phyloP scores from a whole-genome alignment of 352 stramenopile genomes.

The Globisporangium solare region DNA sequence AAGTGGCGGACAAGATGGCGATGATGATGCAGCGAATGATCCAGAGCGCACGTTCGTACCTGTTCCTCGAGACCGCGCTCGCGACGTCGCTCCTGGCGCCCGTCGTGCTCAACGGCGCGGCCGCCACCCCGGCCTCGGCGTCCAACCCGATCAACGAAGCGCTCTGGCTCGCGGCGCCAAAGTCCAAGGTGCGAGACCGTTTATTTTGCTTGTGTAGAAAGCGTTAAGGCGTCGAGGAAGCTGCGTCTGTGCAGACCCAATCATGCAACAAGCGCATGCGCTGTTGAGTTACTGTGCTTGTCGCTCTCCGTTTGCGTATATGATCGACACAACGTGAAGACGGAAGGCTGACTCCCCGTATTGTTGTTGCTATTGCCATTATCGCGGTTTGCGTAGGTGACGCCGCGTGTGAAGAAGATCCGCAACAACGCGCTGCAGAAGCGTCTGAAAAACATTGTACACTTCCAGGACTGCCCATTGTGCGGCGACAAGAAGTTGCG shows the following conservation, averaged over 20 bases:
- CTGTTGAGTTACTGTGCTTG: too few relatives aligned
- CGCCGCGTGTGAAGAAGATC: constrained; percentile 83
- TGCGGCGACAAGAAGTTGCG: constrained; percentile 87
- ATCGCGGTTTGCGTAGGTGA: constrained; percentile 42
- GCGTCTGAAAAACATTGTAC: constrained; percentile 88
- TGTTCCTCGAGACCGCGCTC: constrained; percentile 49
- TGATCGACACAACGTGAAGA: background rate
- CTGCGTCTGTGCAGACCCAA: too few relatives aligned
- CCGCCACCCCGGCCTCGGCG: constrained; percentile 22
- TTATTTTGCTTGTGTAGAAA: background rate
- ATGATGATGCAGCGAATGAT: constrained; percentile 67
- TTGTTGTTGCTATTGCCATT: background rate
- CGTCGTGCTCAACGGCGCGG: constrained; percentile 28
- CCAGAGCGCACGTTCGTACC: constrained; percentile 54
- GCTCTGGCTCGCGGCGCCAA: constrained; percentile 79
- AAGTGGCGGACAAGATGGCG: constrained; percentile 13
- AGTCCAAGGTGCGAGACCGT: constrained; percentile 69
- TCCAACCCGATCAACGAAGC: constrained; percentile 61
- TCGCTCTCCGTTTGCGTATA: too few relatives aligned
- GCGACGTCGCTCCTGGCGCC: constrained; percentile 26
- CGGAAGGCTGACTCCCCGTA: too few relatives aligned
- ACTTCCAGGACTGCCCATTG: constrained; percentile 82
- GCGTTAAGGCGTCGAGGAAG: background rate
- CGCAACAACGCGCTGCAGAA: constrained; percentile 85
- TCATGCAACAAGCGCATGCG: too few relatives aligned